phyloP scores from a whole-genome alignment of 148 eudicot species.

The Selenicereus undatus region DNA sequence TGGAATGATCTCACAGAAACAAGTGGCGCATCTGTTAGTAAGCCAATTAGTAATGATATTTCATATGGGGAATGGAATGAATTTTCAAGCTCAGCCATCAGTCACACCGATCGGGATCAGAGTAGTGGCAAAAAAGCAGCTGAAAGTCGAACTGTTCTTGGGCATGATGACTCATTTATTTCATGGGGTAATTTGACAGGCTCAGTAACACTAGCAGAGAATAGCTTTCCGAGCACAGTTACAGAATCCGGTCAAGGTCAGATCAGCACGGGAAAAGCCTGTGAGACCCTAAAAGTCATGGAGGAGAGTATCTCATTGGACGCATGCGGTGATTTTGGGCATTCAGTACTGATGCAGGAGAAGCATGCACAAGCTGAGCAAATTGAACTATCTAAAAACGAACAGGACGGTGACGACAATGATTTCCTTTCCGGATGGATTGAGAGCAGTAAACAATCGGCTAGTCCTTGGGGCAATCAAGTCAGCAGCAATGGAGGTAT shows the following conservation, averaged over 20 bases:
- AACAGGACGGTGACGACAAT: not conserved
- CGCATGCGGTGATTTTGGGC: conserved; percentile 23
- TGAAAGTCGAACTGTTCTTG: conserved; percentile 15
- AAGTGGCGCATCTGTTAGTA: conserved; percentile 4
- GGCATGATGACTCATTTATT: conserved; percentile 17
- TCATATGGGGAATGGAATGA: conserved; percentile 23
- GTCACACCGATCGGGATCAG: conserved; percentile 19
- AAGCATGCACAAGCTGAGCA: conserved; percentile 16
- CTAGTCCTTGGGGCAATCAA: conserved; percentile 10
- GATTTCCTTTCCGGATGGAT: conserved; percentile 26
- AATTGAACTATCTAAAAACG: conserved; percentile 30
- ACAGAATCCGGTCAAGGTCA: conserved; percentile 13
- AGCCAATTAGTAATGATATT: conserved; percentile 13
- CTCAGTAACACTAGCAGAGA: conserved; percentile 15
- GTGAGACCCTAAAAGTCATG: not conserved
- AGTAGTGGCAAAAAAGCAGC: conserved; percentile 12
- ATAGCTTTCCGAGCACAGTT: conserved; percentile 22
- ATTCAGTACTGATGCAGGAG: conserved; percentile 15
- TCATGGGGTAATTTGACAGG: conserved; percentile 28
- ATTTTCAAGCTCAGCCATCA: conserved; percentile 23
- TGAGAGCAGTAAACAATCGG: conserved; percentile 1
- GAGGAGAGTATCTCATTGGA: conserved; percentile 13
- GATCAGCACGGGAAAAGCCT: not conserved
- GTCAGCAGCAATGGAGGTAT: conserved; percentile 6
- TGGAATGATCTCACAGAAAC: conserved; percentile 27